Conservation (phyloP, 345 rosid genomes). For the Citrus cavaleriei region DNA sequence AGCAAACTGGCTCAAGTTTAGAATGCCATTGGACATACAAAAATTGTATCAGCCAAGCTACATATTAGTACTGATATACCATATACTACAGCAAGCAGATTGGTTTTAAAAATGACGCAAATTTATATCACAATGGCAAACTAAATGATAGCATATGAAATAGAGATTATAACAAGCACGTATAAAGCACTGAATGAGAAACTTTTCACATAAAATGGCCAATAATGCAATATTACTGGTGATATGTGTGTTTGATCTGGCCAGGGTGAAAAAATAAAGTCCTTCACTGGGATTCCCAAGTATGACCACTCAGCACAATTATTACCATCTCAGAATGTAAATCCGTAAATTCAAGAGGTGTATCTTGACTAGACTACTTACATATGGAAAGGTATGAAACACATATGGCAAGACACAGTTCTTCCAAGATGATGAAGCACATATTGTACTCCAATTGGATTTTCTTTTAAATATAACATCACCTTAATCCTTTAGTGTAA, state of each 20-base stretch:
- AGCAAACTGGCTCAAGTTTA: constrained; percentile 6
- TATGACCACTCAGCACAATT: neutral
- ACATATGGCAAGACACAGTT: neutral
- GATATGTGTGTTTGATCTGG: neutral
- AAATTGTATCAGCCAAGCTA: neutral
- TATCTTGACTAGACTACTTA: neutral
- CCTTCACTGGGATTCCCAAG: neutral
- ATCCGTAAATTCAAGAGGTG: neutral
- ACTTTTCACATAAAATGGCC: neutral
- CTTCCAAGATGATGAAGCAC: neutral
- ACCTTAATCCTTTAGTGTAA: neutral
- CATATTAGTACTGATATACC: too few relatives aligned
- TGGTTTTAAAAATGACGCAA: neutral
- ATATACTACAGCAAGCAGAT: neutral
- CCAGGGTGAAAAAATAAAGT: neutral
- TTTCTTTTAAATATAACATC: neutral
- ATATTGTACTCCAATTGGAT: neutral
- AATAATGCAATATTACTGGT: neutral
- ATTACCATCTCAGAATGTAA: neutral
- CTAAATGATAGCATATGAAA: neutral
- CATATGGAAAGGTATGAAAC: neutral
- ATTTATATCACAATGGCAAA: neutral
- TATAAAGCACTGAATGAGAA: neutral
- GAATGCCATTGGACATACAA: neutral
- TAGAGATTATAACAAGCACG: neutral